Evolutionary conservation across 345 rosid genomes (phyloP).

Genomic region (Gossypium rotundifolium): DNA sequence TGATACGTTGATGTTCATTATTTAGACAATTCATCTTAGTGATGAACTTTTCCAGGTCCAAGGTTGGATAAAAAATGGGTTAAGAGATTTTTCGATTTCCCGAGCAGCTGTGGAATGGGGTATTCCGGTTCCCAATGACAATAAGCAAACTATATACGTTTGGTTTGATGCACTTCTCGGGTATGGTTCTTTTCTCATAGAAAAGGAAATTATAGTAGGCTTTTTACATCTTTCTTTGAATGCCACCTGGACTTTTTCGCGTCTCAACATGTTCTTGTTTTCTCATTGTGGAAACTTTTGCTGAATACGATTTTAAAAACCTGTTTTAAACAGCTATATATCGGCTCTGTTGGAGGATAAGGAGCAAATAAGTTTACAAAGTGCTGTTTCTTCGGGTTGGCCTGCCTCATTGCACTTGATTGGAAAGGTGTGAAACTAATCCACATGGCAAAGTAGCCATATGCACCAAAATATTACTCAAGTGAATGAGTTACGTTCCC

Average conservation of each 20-base stretch:
- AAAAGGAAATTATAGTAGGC: background rate
- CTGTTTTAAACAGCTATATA: slow-evolving; percentile 52
- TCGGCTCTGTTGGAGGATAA: slow-evolving; percentile 68
- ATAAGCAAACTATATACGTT: slow-evolving; percentile 86
- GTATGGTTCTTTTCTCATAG: slow-evolving; percentile 31
- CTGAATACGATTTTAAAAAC: background rate
- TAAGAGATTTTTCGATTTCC: slow-evolving; percentile 92
- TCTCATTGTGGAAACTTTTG: slow-evolving; percentile 1
- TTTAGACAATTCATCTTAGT: background rate
- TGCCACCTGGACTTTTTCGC: background rate
- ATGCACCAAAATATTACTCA: background rate
- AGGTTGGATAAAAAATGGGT: slow-evolving; percentile 80
- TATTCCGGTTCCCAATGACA: slow-evolving; percentile 85
- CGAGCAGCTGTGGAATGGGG: slow-evolving; percentile 98
- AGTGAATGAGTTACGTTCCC: background rate
- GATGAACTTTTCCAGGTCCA: slow-evolving; percentile 56
- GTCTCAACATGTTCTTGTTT: background rate
- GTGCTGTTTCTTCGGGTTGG: slow-evolving; percentile 78
- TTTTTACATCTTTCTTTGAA: background rate
- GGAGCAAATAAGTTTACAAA: slow-evolving; percentile 48
- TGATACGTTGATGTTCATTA: background rate
- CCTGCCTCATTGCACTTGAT: slow-evolving; percentile 92
- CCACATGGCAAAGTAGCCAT: background rate
- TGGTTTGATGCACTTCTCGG: slow-evolving; percentile 98
- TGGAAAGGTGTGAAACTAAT: slow-evolving; percentile 59